Percentiles rank a stretch among this genome's conserved stretches.
These are phyloP conservation scores for Kazachstania martiniae DNA, from an alignment of 805 yeast genomes.

Conservation along the genomic window DNA sequence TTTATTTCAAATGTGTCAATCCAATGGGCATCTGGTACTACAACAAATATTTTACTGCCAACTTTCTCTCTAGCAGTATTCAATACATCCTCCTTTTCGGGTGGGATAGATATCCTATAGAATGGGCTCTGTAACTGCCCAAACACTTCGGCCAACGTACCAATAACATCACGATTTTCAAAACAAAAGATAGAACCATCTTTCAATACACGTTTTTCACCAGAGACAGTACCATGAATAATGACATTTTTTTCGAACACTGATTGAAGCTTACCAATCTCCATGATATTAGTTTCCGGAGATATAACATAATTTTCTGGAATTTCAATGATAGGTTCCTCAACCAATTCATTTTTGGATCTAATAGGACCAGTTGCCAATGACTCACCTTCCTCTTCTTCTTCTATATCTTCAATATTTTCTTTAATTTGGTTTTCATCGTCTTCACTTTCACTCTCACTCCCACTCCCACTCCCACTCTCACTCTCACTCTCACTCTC, in stretches of 20 bases:
- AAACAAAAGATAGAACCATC: conserved; percentile 76
- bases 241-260: conserved; percentile 65
- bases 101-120: conserved; percentile 56
- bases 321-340: conserved; percentile 55
- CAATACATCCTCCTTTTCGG: conserved; percentile 7
- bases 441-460: background rate
- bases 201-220: conserved; percentile 72
- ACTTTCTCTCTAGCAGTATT: conserved; percentile 28
- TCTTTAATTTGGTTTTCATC: conserved; percentile 1
- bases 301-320: conserved; percentile 57
- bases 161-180: conserved; percentile 57
- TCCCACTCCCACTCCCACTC: conserved; percentile 1
- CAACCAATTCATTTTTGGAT: conserved; percentile 66
- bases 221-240: conserved; percentile 63
- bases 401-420: conserved; percentile 12
- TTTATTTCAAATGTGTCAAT: conserved; percentile 64
- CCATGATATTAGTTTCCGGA: conserved; percentile 54
- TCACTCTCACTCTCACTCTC: conserved; percentile 7
- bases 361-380: conserved; percentile 52
- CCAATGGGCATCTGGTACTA: conserved; percentile 73
- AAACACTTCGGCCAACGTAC: conserved; percentile 78
- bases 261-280: conserved; percentile 57
- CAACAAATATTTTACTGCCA: conserved; percentile 58
- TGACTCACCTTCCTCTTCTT: conserved; percentile 35
- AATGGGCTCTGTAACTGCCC: conserved; percentile 78